These are phyloP conservation scores for Pythium phragmitis DNA, from an alignment of 352 stramenopile genomes.

Conservation along the genomic window DNA sequence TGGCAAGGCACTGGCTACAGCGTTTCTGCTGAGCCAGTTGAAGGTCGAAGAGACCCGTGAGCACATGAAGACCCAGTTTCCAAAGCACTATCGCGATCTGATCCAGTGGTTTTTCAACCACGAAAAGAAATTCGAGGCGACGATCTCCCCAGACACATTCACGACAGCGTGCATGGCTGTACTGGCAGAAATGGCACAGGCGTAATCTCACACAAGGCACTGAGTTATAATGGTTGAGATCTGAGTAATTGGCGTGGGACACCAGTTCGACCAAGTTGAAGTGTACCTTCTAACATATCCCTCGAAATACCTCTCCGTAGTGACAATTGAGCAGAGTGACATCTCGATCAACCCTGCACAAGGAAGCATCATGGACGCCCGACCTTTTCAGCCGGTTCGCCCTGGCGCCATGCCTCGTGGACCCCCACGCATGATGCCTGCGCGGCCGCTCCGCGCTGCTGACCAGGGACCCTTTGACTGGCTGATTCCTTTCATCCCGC, in stretches of 20 bases:
- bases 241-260: no score
- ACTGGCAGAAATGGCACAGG: conserved; percentile 29
- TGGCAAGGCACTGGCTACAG: conserved; percentile 33
- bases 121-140: conserved; percentile 34
- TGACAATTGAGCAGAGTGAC: not conserved
- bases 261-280: not conserved
- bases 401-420: not conserved
- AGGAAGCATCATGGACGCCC: conserved; percentile 2
- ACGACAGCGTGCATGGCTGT: conserved; percentile 36
- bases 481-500: conserved; percentile 82
- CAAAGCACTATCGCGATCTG: conserved; percentile 61
- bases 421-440: conserved; percentile 2
- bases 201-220: not conserved
- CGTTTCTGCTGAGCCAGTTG: conserved; percentile 52
- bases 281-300: conserved; percentile 3
- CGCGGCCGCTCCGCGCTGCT: conserved; percentile 17
- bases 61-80: conserved; percentile 48
- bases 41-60: conserved; percentile 45
- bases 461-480: conserved; percentile 53
- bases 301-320: not conserved
- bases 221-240: no score
- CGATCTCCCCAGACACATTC: conserved; percentile 40
- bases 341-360: not conserved
- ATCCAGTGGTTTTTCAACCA: conserved; percentile 38
- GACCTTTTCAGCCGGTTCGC: not conserved